A percentile compares a stretch with the other conserved stretches of the same genome.
Evolutionary conservation across 2,329 filamentous ascomycete genomes (phyloP).

Genomic region (Nemania abortiva): DNA sequence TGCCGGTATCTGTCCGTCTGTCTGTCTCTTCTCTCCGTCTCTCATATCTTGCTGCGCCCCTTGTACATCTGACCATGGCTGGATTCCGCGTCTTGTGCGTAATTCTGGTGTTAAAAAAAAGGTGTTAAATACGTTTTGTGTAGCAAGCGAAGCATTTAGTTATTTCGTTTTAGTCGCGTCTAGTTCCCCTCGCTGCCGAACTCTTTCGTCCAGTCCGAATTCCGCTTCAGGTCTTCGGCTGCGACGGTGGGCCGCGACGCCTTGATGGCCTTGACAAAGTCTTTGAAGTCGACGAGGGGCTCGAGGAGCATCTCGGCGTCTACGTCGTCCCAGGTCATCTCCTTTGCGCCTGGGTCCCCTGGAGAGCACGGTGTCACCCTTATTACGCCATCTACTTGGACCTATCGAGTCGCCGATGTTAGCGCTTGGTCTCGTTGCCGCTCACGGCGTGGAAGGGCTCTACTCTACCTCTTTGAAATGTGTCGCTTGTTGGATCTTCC

Average conservation of each 20-base stretch:
- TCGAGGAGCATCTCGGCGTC: slow-evolving; percentile 87
- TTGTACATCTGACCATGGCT: slow-evolving; percentile 6
- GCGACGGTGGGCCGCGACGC: slow-evolving; percentile 91
- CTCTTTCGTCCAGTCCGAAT: slow-evolving; percentile 93
- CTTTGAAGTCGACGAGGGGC: slow-evolving; percentile 86
- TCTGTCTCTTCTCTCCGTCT: neutral
- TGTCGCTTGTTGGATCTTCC: slow-evolving; percentile 96
- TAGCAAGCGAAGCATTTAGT: neutral
- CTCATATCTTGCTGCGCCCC: slow-evolving; percentile 1
- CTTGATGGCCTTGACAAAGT: slow-evolving; percentile 93
- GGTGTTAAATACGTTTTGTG: slow-evolving; percentile 6
- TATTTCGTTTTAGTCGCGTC: neutral
- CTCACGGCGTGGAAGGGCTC: slow-evolving; percentile 30
- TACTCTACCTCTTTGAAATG: slow-evolving; percentile 95
- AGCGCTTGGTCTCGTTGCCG: neutral
- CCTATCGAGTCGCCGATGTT: slow-evolving; percentile 58
- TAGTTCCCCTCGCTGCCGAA: slow-evolving; percentile 88
- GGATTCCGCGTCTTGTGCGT: neutral
- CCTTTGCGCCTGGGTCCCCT: slow-evolving; percentile 83
- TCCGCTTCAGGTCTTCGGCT: slow-evolving; percentile 83
- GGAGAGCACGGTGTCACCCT: slow-evolving; percentile 93
- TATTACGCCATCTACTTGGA: slow-evolving; percentile 73
- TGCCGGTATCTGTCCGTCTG: slow-evolving; percentile 38
- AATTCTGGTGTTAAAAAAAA: neutral
- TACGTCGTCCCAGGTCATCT: slow-evolving; percentile 94